Evolutionary conservation across 768 basidiomycete genomes (phyloP).

Genomic region (Tulasnella sp.): DNA sequence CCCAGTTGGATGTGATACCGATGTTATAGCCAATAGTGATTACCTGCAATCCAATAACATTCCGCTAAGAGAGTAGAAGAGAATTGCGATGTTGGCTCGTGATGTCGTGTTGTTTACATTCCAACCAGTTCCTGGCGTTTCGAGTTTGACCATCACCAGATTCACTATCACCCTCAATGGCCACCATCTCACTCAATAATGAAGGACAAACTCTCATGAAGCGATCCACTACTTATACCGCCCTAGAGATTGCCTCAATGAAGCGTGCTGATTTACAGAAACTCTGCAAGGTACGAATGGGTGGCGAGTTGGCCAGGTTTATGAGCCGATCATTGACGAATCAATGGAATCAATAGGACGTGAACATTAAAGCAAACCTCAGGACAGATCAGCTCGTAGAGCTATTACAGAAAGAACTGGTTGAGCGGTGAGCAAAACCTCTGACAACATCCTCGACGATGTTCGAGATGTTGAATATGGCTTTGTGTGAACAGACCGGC

Average conservation of each 20-base stretch:
- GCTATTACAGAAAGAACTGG: slow-evolving; percentile 1
- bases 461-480: not conserved
- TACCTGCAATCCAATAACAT: too few relatives aligned
- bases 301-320: not conserved
- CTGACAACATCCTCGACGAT: not conserved
- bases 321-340: not conserved
- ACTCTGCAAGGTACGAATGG: slow-evolving; percentile 6
- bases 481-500: not conserved
- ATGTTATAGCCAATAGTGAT: too few relatives aligned
- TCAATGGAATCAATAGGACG: not conserved
- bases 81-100: too few relatives aligned
- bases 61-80: too few relatives aligned
- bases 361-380: slow-evolving; percentile 15
- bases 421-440: not conserved
- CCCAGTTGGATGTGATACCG: not conserved
- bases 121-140: not conserved
- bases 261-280: slow-evolving; percentile 11
- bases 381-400: slow-evolving; percentile 14
- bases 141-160: not conserved
- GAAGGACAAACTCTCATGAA: not conserved
- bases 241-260: slow-evolving; percentile 1
- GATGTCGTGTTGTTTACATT: too few relatives aligned
- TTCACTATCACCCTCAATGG: too few relatives aligned
- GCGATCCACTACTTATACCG: not conserved
- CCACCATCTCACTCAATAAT: not conserved